Base-by-base conservation (phyloP, 164 flowering plant genomes). In the Euptelea pleiosperma region DNA sequence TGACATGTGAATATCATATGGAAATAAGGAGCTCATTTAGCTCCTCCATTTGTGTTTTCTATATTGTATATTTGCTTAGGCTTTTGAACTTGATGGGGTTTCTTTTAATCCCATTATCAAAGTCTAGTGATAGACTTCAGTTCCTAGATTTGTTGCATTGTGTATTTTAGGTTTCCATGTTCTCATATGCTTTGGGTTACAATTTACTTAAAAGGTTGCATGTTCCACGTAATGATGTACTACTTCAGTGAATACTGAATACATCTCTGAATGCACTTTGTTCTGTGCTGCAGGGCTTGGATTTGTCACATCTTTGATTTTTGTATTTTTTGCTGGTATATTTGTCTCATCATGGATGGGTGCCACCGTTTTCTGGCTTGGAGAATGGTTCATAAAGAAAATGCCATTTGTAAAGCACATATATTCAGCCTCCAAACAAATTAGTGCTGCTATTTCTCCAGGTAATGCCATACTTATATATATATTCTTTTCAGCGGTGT, bases 331-430 rank as follows among this genome's bases (percentile, higher is more conserved):
- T 45, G 75, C 83, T 69, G 96, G 96, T 21, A 72, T 86, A 57
- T 86, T 89, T 74, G 91, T 84, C 39, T 89, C 96, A 18, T 89
- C 96, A 50, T 89, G 96, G 96, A 52, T 86, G 76, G 96, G 93
- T 44, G 83, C 83, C 22, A 74, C 91, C 29, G 79, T 89, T 56
- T 77, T 89, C 74, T 81, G 84, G 79, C 44, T 89, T 56, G 93
- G 96, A 43, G 93, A 89, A 77, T 86, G 93, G 89, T 67, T 89
- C 46, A 89, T 89, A 51, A 81, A 83, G 82, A 58, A 71, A 60
- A 84, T 89, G 96, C 93, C 96, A 6, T 82, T 89, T 58, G 78
- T 89, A 26, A 84, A 43, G 70, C 93, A 86, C 61, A 61, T 89
- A 15, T 89, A 89, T 64, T 84, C 91, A 28, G 96, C 96, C 14